phyloP scores from a whole-genome alignment of 2,329 filamentous ascomycete species.

The Truncatella angustata region DNA sequence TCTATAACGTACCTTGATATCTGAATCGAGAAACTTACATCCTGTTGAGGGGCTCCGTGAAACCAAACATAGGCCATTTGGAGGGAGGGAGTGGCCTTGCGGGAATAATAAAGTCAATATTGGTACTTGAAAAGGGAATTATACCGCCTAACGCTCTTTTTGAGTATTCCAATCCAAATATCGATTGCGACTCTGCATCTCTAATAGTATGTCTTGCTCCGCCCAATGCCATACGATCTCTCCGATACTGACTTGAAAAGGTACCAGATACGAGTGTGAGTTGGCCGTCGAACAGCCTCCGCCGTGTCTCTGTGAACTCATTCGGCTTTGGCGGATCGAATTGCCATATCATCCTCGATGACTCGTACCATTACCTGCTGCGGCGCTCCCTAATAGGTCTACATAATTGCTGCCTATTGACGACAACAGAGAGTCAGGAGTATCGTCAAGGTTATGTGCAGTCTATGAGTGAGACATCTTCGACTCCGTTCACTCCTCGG shows the following conservation, averaged over 20 bases:
- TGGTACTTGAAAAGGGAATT: slow-evolving; percentile 14
- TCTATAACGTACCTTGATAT: no score
- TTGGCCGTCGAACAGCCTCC: slow-evolving; percentile 15
- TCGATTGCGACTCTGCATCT: neutral
- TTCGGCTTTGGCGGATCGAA: slow-evolving; percentile 23
- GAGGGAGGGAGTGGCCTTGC: slow-evolving; percentile 14
- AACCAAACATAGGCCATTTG: slow-evolving; percentile 6
- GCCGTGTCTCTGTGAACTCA: slow-evolving; percentile 17
- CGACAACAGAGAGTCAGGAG: no score
- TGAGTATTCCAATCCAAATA: slow-evolving; percentile 12
- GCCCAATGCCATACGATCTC: slow-evolving; percentile 8
- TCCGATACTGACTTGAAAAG: neutral
- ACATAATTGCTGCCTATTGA: no score
- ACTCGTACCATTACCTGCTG: no score
- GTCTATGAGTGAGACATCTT: no score
- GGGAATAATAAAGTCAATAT: slow-evolving; percentile 19
- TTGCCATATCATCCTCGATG: slow-evolving; percentile 19
- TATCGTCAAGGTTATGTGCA: no score
- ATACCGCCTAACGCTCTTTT: slow-evolving; percentile 21
- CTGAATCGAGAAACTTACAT: no score
- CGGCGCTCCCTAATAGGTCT: no score
- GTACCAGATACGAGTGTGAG: no score
- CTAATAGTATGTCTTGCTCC: neutral
- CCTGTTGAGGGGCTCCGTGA: slow-evolving; percentile 1
- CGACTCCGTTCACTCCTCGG: no score